Base-by-base conservation (phyloP, 306 rosid species). In the Fragaria iinumae region DNA sequence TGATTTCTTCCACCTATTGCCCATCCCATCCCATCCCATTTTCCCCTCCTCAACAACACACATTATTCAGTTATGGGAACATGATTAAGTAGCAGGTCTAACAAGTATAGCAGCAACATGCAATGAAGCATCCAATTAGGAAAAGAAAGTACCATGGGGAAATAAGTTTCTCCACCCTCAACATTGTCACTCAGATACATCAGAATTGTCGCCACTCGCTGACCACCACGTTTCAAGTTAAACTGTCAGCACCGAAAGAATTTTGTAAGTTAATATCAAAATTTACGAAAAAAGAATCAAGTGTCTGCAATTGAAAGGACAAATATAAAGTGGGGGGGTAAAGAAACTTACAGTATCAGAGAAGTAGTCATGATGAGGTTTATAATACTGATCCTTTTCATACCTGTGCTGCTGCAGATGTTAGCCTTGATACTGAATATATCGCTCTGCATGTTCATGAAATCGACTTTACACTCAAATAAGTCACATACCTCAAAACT, bases 161-260 rank as follows among this genome's bases (percentile, higher is more conserved):
- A 92, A 85, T 88, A 82, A 52, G 99, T 95, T 91, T 95, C 99
- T 81, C 99, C 99, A 66, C 99, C 99, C 80, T 90, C 97, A 78
- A 95, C 89, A 71, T 86, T 90, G 81, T 87, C 99, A 81, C 96
- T 91, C 80, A 95, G 84, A 84, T 95, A 95, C 92, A 95, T 90
- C 41, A 95, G 93, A 87, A 95, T 69, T 41, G 99, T 95, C 57
- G 99, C 99, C 82, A 95, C 27, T 75, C 99, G 91, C 92, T 95
- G 99, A 77, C 99, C 99, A 59, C 99, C 99, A 53, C 92, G 97
- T 90, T 92, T 95, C 93, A 95, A 83, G 91, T 95, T 95, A 84
- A 83, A 95, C 99, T 95, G 88, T 50, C 79, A 34, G 78, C 5
- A 64, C 64, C 80, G 67, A 32, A 68, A 47, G 67, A 67, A 69